Percentiles rank a stretch among this genome's conserved stretches.
phyloP scores from a whole-genome alignment of 106 monocot species.

The Dactylorhiza incarnata region DNA sequence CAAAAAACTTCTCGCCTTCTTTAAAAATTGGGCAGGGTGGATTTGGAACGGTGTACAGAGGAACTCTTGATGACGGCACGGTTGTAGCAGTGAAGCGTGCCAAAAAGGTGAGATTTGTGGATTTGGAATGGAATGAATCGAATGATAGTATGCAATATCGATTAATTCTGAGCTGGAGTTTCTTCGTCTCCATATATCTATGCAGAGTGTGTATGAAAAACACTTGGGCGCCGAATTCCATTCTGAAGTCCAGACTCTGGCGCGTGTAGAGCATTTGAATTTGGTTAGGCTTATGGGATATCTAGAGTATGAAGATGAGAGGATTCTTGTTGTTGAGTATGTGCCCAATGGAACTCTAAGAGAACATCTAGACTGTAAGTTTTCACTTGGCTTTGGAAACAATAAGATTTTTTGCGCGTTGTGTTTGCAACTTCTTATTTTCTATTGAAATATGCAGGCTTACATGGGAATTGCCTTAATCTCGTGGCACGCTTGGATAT shows the following conservation, averaged over 20 bases:
- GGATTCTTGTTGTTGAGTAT: slow-evolving; percentile 48
- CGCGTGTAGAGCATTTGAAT: slow-evolving; percentile 52
- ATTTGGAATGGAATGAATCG: not conserved
- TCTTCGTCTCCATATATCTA: not conserved
- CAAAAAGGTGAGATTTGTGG: slow-evolving; percentile 37
- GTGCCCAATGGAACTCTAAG: slow-evolving; percentile 64
- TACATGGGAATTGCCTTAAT: slow-evolving; percentile 26
- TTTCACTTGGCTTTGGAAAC: not conserved
- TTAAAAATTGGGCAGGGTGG: slow-evolving; percentile 72
- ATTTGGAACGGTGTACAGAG: slow-evolving; percentile 69
- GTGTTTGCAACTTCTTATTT: not conserved
- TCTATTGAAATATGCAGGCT: slow-evolving; percentile 16
- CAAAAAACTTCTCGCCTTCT: slow-evolving; percentile 54
- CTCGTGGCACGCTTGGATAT: slow-evolving; percentile 40
- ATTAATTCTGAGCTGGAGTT: not conserved
- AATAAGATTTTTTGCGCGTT: not conserved
- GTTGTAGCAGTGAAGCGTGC: slow-evolving; percentile 70
- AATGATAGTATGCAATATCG: not conserved
- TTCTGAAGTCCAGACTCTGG: slow-evolving; percentile 43
- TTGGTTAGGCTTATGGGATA: slow-evolving; percentile 49
- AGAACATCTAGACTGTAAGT: slow-evolving; percentile 57
- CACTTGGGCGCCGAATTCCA: slow-evolving; percentile 37
- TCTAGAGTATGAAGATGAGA: slow-evolving; percentile 43
- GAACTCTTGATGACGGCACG: slow-evolving; percentile 42
- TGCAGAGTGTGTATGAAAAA: slow-evolving; percentile 28